phyloP scores from a whole-genome alignment of 441 rosid genomes.

The Populus hybrid region DNA sequence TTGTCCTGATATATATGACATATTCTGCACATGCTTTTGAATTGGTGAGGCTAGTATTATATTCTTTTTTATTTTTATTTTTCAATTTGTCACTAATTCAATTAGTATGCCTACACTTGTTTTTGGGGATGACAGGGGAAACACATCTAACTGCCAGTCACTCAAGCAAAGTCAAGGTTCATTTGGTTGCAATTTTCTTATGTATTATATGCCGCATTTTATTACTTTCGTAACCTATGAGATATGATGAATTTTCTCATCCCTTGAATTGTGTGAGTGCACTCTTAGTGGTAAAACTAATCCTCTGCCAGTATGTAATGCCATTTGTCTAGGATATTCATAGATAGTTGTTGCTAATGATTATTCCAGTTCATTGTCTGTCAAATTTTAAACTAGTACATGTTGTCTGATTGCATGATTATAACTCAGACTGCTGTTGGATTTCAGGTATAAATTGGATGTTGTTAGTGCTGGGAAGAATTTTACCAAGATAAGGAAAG shows the following conservation, averaged over 20 bases:
- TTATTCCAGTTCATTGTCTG: neutral
- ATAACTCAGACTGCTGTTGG: slow-evolving; percentile 3
- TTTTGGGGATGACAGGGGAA: neutral
- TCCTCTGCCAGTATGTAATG: neutral
- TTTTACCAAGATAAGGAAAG: slow-evolving; percentile 81
- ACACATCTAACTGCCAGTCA: neutral
- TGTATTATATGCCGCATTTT: neutral
- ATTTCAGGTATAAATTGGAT: slow-evolving; percentile 73
- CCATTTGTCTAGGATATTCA: too few species aligned
- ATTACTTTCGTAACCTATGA: neutral
- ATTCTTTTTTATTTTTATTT: neutral
- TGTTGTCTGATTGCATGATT: neutral
- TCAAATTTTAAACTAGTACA: too few species aligned
- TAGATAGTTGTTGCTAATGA: too few species aligned
- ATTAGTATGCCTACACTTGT: neutral
- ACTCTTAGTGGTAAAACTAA: too few species aligned
- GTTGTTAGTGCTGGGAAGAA: slow-evolving; percentile 86
- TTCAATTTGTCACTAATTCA: neutral
- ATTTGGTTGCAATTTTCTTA: neutral
- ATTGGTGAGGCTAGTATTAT: neutral
- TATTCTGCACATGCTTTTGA: neutral
- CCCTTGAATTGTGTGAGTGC: neutral
- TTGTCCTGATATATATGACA: neutral
- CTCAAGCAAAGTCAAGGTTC: neutral
- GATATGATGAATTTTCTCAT: neutral